A percentile compares a stretch with the other conserved stretches of the same genome.
Conservation (phyloP, 352 stramenopile genomes). For the Peronospora destructor region DNA sequence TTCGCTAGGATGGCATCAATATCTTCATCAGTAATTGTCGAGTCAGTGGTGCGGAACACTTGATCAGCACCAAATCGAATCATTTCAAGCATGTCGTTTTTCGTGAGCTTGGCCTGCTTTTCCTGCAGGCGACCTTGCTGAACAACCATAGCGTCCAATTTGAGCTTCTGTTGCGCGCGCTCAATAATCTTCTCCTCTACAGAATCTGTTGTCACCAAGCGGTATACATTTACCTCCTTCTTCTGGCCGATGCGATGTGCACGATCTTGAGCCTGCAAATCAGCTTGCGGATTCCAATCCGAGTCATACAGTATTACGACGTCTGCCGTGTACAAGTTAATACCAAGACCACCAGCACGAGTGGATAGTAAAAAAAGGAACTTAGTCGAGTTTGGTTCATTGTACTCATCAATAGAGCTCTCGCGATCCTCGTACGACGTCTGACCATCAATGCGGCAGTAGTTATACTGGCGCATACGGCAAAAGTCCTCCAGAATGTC, state of each 20-base stretch:
- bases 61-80: slow-evolving; percentile 97
- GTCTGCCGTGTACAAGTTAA: slow-evolving; percentile 98
- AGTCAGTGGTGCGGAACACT: slow-evolving; percentile 95
- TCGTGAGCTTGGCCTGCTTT: slow-evolving; percentile 89
- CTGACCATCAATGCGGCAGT: slow-evolving; percentile 85
- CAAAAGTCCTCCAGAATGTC: slow-evolving; percentile 96
- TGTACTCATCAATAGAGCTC: slow-evolving; percentile 91
- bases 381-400: slow-evolving; percentile 92
- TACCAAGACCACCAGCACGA: slow-evolving; percentile 93
- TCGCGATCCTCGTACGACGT: slow-evolving; percentile 84
- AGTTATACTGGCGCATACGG: slow-evolving; percentile 88
- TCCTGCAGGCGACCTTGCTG: slow-evolving; percentile 82
- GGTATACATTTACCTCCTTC: slow-evolving; percentile 96
- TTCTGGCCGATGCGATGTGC: slow-evolving; percentile 98
- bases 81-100: slow-evolving; percentile 95
- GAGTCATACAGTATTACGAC: slow-evolving; percentile 98
- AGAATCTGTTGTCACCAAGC: slow-evolving; percentile 92
- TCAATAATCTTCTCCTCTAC: slow-evolving; percentile 99
- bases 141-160: slow-evolving; percentile 82
- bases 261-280: slow-evolving; percentile 92
- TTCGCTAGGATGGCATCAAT: slow-evolving; percentile 96
- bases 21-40: slow-evolving; percentile 96
- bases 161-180: slow-evolving; percentile 96
- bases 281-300: slow-evolving; percentile 98
- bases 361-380: slow-evolving; percentile 98